Percentiles rank a stretch among this genome's conserved stretches.
Evolutionary conservation across 352 stramenopile genomes (phyloP).

Genomic region (Discostella stelligera): DNA sequence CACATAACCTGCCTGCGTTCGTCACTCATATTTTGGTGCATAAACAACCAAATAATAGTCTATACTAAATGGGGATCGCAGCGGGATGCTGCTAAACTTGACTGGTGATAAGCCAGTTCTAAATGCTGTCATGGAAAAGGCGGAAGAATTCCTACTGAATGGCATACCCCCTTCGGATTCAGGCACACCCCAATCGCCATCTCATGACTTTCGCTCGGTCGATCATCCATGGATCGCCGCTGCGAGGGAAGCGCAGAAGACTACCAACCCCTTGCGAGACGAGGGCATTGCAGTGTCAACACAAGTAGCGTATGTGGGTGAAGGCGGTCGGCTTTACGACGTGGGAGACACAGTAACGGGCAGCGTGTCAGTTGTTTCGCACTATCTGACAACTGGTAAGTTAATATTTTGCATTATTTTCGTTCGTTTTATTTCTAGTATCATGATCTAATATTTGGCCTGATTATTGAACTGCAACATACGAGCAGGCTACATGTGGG

Average conservation of each 20-base stretch:
- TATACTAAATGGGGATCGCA: slow-evolving; percentile 58
- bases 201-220: slow-evolving; percentile 50
- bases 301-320: slow-evolving; percentile 81
- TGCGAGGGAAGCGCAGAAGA: slow-evolving; percentile 59
- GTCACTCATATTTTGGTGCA: background rate
- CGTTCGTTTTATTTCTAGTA: slow-evolving; percentile 2
- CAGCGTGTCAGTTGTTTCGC: slow-evolving; percentile 53
- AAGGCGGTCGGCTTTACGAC: slow-evolving; percentile 76
- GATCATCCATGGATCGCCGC: slow-evolving; percentile 65
- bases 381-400: slow-evolving; percentile 59
- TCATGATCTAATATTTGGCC: background rate
- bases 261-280: slow-evolving; percentile 39
- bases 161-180: slow-evolving; percentile 59
- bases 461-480: background rate
- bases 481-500: slow-evolving; percentile 72
- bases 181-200: slow-evolving; percentile 24
- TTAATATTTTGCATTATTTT: background rate
- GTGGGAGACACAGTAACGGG: slow-evolving; percentile 62
- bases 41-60: slow-evolving; percentile 33
- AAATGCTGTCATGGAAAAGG: slow-evolving; percentile 38
- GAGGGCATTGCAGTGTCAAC: slow-evolving; percentile 82
- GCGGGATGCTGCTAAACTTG: slow-evolving; percentile 79
- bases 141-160: slow-evolving; percentile 69
- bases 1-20: slow-evolving; percentile 5
- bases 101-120: slow-evolving; percentile 78